These are phyloP conservation scores for Mortierella claussenii DNA, from an alignment of 192 early-diverging fungal genomes.

Conservation along the genomic window DNA sequence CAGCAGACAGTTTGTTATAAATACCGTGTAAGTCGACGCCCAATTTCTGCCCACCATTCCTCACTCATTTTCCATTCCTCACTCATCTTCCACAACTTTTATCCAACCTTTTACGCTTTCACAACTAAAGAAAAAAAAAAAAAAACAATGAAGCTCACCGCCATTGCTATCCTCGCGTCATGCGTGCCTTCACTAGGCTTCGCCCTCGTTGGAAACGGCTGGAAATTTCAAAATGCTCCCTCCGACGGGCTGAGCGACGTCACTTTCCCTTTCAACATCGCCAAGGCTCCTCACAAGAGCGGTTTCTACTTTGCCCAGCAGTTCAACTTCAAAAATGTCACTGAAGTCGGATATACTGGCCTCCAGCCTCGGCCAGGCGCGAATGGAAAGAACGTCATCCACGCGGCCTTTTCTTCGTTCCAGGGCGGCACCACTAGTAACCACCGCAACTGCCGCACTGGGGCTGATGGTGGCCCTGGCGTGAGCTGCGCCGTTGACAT, in stretches of 20 bases:
- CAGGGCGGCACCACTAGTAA: conserved; percentile 8
- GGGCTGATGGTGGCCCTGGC: conserved; percentile 15
- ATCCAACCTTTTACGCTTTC: too few species aligned
- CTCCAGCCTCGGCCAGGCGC: conserved; percentile 19
- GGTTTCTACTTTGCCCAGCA: conserved; percentile 33
- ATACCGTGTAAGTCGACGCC: too few species aligned
- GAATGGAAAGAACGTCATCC: conserved; percentile 13
- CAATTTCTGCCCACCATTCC: too few species aligned
- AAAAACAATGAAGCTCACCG: too few species aligned
- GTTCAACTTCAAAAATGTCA: conserved; percentile 12
- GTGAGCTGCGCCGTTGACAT: conserved; percentile 26
- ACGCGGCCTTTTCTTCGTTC: conserved; percentile 27
- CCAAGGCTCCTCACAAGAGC: conserved; percentile 28
- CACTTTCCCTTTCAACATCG: conserved; percentile 37
- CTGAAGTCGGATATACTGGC: conserved; percentile 9
- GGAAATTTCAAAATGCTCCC: conserved; percentile 8
- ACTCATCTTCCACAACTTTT: too few species aligned
- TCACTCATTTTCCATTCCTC: too few species aligned
- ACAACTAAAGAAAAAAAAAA: too few species aligned
- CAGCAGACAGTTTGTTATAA: too few species aligned
- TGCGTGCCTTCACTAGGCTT: conserved; percentile 16
- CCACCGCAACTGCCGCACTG: conserved; percentile 7
- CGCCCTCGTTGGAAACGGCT: conserved; percentile 14
- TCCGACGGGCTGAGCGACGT: conserved; percentile 15
- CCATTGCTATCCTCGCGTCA: too few species aligned